Conservation (phyloP, 1,139 yeast species). For the Pichia sp. region DNA sequence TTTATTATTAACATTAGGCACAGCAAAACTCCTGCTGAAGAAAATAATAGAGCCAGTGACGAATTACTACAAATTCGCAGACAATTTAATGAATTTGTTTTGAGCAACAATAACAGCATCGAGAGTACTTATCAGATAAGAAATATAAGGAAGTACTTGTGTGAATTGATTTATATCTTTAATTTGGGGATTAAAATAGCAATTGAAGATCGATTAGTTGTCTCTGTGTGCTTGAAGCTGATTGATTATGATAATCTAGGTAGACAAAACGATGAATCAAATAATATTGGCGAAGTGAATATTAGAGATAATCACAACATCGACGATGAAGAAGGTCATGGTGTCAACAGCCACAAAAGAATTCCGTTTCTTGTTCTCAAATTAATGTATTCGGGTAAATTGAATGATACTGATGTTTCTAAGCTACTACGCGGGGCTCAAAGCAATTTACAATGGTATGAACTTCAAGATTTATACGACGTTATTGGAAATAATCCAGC, state of each 20-base stretch:
- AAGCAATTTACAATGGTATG: too few relatives aligned
- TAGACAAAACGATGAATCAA: background rate
- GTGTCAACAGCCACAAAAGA: too few relatives aligned
- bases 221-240: background rate
- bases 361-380: too few relatives aligned
- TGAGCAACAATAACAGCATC: slow-evolving; percentile 42
- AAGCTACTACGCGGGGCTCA: too few relatives aligned
- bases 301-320: too few relatives aligned
- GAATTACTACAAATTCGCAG: slow-evolving; percentile 78
- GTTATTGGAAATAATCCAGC: too few relatives aligned
- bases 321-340: too few relatives aligned
- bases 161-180: slow-evolving; percentile 46
- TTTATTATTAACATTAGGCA: slow-evolving; percentile 83
- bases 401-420: too few relatives aligned
- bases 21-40: slow-evolving; percentile 64
- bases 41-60: slow-evolving; percentile 63
- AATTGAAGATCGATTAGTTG: background rate
- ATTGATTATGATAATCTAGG: background rate
- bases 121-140: too few relatives aligned
- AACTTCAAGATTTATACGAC: too few relatives aligned
- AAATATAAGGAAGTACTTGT: slow-evolving; percentile 81
- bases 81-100: slow-evolving; percentile 29
- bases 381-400: too few relatives aligned
- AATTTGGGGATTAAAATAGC: background rate
- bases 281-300: too few relatives aligned